Evolutionary conservation across 371 early-diverging fungal species (phyloP).

Genomic region (Saksenaea vasiformis): DNA sequence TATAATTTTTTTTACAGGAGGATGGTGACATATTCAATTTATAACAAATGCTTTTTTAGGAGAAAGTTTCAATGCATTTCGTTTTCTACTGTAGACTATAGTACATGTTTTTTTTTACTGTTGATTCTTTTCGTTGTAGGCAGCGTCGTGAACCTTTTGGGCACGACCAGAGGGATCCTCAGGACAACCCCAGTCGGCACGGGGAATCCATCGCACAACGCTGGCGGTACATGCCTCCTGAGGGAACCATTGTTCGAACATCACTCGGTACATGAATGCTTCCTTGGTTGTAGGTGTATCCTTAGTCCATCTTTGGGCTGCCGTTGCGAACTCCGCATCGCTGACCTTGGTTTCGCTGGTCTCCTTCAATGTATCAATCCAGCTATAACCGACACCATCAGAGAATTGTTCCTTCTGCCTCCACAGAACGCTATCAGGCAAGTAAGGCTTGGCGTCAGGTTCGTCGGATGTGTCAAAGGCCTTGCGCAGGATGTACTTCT

Average conservation of each 20-base stretch:
- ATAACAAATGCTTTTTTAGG: not conserved
- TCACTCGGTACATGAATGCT: slow-evolving; percentile 90
- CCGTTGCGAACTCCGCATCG: slow-evolving; percentile 74
- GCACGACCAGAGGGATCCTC: slow-evolving; percentile 98
- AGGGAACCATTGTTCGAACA: slow-evolving; percentile 93
- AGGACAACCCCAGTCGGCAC: slow-evolving; percentile 96
- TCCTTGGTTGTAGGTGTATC: slow-evolving; percentile 95
- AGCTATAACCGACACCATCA: slow-evolving; percentile 96
- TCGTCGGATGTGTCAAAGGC: slow-evolving; percentile 79
- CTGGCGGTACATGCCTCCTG: slow-evolving; percentile 85
- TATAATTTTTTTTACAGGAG: not conserved
- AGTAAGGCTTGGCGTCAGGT: slow-evolving; percentile 74
- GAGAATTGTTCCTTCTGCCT: slow-evolving; percentile 98
- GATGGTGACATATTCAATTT: not conserved
- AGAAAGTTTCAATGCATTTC: not conserved
- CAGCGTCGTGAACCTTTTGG: slow-evolving; percentile 74
- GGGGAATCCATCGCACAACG: slow-evolving; percentile 96
- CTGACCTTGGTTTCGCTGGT: slow-evolving; percentile 70
- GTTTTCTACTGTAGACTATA: not conserved
- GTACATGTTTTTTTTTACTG: not conserved
- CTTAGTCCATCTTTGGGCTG: slow-evolving; percentile 74
- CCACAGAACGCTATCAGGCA: slow-evolving; percentile 91
- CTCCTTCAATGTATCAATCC: slow-evolving; percentile 93
- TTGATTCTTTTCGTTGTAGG: not conserved
- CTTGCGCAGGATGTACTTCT: slow-evolving; percentile 85